phyloP scores from a whole-genome alignment of 1,284 basidiomycete species.

The Sparassis latifolia region DNA sequence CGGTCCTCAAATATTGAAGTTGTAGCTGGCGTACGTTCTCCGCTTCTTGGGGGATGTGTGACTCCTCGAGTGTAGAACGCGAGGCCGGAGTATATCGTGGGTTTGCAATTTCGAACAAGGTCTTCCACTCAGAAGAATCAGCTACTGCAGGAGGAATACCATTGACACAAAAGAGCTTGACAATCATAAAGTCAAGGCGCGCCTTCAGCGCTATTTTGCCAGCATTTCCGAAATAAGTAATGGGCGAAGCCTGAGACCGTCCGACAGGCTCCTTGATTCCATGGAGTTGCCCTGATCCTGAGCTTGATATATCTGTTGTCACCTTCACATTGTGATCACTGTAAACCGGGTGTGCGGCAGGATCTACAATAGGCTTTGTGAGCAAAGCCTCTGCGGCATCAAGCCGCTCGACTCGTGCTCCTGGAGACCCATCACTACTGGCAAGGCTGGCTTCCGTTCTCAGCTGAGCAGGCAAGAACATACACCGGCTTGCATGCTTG shows the following conservation, averaged over 20 bases:
- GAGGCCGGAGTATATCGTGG: slow-evolving; percentile 10
- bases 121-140: slow-evolving; percentile 15
- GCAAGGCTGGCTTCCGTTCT: not conserved
- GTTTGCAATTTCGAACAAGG: slow-evolving; percentile 7
- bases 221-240: not conserved
- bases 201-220: not conserved
- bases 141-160: slow-evolving; percentile 7
- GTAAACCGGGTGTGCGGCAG: too few relatives aligned
- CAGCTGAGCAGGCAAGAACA: not conserved
- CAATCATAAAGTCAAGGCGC: not conserved
- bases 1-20: slow-evolving; percentile 2
- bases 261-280: not conserved
- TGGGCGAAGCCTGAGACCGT: not conserved
- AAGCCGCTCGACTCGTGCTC: not conserved
- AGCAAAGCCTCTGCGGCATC: not conserved
- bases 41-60: slow-evolving; percentile 7
- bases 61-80: slow-evolving; percentile 4
- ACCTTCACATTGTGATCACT: too few relatives aligned
- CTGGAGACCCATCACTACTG: not conserved
- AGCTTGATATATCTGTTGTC: not conserved
- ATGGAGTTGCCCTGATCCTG: not conserved
- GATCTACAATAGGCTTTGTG: not conserved
- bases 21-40: slow-evolving; percentile 4
- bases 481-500: not conserved
- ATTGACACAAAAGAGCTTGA: slow-evolving; percentile 7